Base-by-base conservation (phyloP, 164 flowering plant genomes). In the Liquidambar formosana region DNA sequence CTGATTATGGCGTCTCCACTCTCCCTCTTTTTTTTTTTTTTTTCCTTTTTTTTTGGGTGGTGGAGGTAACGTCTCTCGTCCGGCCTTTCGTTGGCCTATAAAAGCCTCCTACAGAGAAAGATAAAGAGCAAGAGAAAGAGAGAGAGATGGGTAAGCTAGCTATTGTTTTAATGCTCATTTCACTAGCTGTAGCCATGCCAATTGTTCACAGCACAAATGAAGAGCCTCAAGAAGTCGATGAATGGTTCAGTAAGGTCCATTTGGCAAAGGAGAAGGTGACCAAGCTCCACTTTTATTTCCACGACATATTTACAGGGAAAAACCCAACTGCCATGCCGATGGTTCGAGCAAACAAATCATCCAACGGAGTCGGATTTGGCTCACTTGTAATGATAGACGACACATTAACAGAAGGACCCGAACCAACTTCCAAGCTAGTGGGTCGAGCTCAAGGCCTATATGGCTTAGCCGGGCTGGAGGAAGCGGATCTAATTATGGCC, bases 371-470 rank as follows among this genome's bases (percentile, higher is more conserved):
- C n/a, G n/a, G n/a, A n/a, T 62, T 67, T 0, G 84, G 88, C 5
- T 16, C 12, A 0, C 12, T 82, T 4, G 18, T 22, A n/a, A 73
- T 69, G 76, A 60, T 78, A 11, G 84, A 82, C 28, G 85, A 84
- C 58, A 68, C 71, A 8, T 59, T 84, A n/a, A 84, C 80, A 0
- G 76, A 66, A 8, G 85, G 80, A 18, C 82, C 81, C 0, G 84
- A 80, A 11, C 74, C 69, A 1, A 58, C 64, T 0, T 79, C 87
- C 10, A 79, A 73, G 63, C 49, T 74, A 2, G 69, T 84, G 59
- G 87, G 83, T 22, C 80, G 76, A 41, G 85, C 83, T 10, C 79
- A 83, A 43, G 85, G 87, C 10, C 19, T 80, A 27, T 81, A 84
- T 46, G 79, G 76, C 3, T 74, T 78, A 1, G 68, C 83, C 1